Evolutionary conservation across 805 yeast species (phyloP).

Genomic region (Starmerella riodocensis): DNA sequence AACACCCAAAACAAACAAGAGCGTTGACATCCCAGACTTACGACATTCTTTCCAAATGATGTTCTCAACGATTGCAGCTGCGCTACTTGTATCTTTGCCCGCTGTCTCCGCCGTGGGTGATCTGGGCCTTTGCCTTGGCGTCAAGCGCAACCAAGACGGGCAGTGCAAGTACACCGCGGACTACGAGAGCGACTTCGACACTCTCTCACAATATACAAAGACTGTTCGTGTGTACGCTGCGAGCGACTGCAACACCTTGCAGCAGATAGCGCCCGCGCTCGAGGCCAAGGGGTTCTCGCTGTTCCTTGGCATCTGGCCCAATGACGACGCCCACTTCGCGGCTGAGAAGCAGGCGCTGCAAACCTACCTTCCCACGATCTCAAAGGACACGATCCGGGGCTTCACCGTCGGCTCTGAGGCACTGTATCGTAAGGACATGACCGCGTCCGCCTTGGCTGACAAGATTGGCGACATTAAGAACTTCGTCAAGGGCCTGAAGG

Average conservation of each 20-base stretch:
- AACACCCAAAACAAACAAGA: neutral
- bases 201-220: conserved; percentile 44
- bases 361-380: conserved; percentile 56
- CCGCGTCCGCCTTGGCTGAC: conserved; percentile 59
- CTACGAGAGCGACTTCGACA: conserved; percentile 53
- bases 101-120: conserved; percentile 46
- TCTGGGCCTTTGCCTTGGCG: conserved; percentile 81
- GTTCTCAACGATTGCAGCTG: conserved; percentile 35
- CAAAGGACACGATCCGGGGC: conserved; percentile 49
- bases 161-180: conserved; percentile 62
- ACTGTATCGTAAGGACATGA: conserved; percentile 75
- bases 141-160: conserved; percentile 52
- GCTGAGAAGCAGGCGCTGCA: conserved; percentile 63
- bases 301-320: conserved; percentile 90
- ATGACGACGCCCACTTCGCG: conserved; percentile 60
- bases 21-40: neutral
- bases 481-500: conserved; percentile 48
- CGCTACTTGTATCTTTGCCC: conserved; percentile 33
- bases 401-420: conserved; percentile 93
- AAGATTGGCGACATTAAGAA: conserved; percentile 51
- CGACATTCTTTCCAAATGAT: conserved; percentile 15
- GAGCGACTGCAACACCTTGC: conserved; percentile 84
- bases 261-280: conserved; percentile 75
- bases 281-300: conserved; percentile 62
- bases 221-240: conserved; percentile 79